phyloP scores from a whole-genome alignment of 495 filamentous ascomycete genomes.

The Aspergillus sclerotiicarbonarius region DNA sequence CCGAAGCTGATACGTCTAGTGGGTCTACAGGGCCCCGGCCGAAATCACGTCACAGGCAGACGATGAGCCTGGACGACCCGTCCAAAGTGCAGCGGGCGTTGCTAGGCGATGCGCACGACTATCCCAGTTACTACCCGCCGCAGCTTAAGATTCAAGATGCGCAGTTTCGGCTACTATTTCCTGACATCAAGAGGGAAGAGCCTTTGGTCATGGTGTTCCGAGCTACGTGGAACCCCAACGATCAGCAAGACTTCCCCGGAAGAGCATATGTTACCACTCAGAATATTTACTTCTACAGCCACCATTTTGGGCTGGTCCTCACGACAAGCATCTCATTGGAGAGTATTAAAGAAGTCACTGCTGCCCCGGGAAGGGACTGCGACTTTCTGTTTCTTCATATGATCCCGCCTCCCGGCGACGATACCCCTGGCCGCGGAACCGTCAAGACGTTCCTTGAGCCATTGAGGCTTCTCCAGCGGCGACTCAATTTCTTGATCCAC shows the following conservation, averaged over 20 bases:
- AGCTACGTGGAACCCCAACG: slow-evolving; percentile 71
- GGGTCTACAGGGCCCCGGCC: slow-evolving; percentile 8
- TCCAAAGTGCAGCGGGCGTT: slow-evolving; percentile 44
- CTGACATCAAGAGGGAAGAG: slow-evolving; percentile 68
- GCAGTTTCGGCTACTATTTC: slow-evolving; percentile 90
- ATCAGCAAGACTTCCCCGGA: slow-evolving; percentile 79
- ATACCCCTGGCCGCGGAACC: slow-evolving; percentile 68
- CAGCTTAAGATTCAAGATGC: slow-evolving; percentile 85
- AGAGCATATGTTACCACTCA: slow-evolving; percentile 82
- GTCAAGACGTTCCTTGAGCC: slow-evolving; percentile 93
- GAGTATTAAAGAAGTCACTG: slow-evolving; percentile 83
- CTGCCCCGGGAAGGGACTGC: slow-evolving; percentile 83
- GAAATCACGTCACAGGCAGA: slow-evolving; percentile 66
- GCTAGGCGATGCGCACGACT: slow-evolving; percentile 51
- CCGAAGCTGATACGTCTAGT: slow-evolving; percentile 20
- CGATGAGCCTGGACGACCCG: slow-evolving; percentile 69
- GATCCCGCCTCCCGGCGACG: slow-evolving; percentile 57
- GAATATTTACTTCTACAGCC: slow-evolving; percentile 92
- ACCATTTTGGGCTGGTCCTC: slow-evolving; percentile 88
- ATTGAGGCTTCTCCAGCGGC: slow-evolving; percentile 72
- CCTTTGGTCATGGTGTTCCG: slow-evolving; percentile 77
- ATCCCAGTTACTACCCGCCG: slow-evolving; percentile 78
- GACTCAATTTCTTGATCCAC: slow-evolving; percentile 79
- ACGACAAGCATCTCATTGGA: slow-evolving; percentile 71
- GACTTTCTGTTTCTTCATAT: slow-evolving; percentile 92